Conservation (phyloP, 2,329 filamentous ascomycete genomes). For the Xylaria arbuscula region DNA sequence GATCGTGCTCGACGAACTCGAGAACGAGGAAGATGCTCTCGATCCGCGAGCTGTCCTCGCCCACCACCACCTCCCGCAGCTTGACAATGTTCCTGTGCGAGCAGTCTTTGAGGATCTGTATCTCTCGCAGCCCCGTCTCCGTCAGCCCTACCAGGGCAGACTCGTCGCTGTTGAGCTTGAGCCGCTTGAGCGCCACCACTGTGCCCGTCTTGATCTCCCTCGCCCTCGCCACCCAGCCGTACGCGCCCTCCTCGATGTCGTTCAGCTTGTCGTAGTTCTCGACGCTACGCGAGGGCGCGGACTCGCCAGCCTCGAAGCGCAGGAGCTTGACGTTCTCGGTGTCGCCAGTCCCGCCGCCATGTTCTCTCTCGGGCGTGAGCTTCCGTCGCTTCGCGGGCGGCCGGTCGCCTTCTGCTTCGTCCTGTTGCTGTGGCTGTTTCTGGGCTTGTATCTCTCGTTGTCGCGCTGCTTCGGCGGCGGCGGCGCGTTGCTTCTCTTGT, state of each 20-base stretch:
- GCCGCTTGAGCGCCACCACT: conserved; percentile 90
- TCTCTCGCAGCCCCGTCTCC: conserved; percentile 92
- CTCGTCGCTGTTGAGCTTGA: conserved; percentile 83
- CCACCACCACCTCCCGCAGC: conserved; percentile 85
- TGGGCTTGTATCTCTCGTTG: conserved; percentile 45
- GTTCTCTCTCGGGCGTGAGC: conserved; percentile 60
- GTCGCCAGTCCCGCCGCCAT: conserved; percentile 30
- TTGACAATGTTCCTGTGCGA: conserved; percentile 84
- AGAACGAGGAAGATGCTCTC: conserved; percentile 90
- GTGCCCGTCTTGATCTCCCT: conserved; percentile 77
- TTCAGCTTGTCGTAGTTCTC: conserved; percentile 93
- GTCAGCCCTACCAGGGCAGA: conserved; percentile 73
- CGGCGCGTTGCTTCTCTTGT: conserved; percentile 55
- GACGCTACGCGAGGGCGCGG: conserved; percentile 79
- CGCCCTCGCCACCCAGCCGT: conserved; percentile 92
- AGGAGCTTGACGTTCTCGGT: conserved; percentile 66
- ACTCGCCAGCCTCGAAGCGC: conserved; percentile 75
- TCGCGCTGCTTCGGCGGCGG: conserved; percentile 47
- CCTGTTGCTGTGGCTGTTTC: conserved; percentile 36
- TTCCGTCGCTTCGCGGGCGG: conserved; percentile 72
- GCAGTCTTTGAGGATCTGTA: conserved; percentile 86
- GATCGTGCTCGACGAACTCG: conserved; percentile 97
- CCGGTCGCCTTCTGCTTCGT: conserved; percentile 48
- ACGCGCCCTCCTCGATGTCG: conserved; percentile 96
- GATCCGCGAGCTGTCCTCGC: conserved; percentile 57